Evolutionary conservation across 148 eudicot genomes (phyloP).

Genomic region (Vaccinium corymbosum): DNA sequence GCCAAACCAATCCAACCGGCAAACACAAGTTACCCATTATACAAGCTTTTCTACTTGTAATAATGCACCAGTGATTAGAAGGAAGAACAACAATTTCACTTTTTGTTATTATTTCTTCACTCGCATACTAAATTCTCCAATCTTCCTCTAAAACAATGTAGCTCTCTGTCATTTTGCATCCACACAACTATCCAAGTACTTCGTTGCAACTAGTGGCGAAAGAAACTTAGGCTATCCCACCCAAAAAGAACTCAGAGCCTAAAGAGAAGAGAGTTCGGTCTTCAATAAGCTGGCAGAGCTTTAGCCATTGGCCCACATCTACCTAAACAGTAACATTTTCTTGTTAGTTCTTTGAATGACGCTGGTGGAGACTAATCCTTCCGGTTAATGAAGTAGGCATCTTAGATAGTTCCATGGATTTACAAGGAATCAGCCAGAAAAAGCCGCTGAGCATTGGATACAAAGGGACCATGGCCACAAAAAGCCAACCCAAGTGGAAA

Average conservation of each 20-base stretch:
- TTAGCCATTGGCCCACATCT: too few species aligned
- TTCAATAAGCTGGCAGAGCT: too few species aligned
- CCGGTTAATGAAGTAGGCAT: neutral
- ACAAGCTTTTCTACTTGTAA: neutral
- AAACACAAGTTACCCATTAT: neutral
- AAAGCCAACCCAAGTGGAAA: neutral
- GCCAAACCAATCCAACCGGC: neutral
- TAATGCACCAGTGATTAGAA: neutral
- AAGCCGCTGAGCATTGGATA: neutral
- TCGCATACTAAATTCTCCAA: neutral
- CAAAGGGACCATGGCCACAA: neutral
- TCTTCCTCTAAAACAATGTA: neutral
- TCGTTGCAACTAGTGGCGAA: too few species aligned
- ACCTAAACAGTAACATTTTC: too few species aligned
- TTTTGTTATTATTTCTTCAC: neutral
- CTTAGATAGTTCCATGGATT: neutral
- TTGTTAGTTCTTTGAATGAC: too few species aligned
- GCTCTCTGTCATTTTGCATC: neutral
- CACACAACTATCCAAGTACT: neutral
- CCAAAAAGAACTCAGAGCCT: too few species aligned
- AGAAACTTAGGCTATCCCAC: too few species aligned
- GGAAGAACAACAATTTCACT: too few species aligned
- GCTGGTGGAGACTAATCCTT: too few species aligned
- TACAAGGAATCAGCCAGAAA: slow-evolving; percentile 2
- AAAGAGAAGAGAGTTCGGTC: too few species aligned